Conservation (phyloP, 441 rosid genomes). For the Adansonia rubrostipa region DNA sequence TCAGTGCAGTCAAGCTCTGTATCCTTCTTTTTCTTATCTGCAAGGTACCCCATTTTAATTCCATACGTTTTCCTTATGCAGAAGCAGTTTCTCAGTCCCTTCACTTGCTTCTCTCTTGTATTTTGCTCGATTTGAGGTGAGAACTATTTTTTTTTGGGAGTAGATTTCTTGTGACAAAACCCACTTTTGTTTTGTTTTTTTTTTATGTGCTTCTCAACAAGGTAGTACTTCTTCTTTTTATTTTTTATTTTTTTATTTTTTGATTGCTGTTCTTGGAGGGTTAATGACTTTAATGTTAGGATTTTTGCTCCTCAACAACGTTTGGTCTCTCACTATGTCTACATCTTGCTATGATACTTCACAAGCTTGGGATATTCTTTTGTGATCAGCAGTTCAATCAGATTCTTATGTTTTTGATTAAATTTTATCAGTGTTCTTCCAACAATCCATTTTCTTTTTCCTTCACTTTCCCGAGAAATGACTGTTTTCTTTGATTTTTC, state of each 20-base stretch:
- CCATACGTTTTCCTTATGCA: background rate
- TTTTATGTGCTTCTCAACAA: background rate
- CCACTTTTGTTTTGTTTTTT: background rate
- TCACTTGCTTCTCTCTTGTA: slow-evolving; percentile 1
- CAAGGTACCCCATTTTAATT: background rate
- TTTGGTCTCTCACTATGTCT: background rate
- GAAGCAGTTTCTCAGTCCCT: background rate
- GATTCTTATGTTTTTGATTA: slow-evolving; percentile 1
- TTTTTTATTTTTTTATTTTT: background rate
- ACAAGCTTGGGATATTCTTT: background rate
- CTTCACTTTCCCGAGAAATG: background rate
- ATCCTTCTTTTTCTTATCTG: background rate
- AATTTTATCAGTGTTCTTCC: background rate
- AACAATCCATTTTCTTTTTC: background rate
- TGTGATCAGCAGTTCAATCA: background rate
- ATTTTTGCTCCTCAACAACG: background rate
- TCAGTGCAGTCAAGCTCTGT: background rate
- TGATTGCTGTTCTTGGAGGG: background rate
- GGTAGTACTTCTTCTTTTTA: background rate
- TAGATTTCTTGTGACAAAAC: slow-evolving; percentile 9
- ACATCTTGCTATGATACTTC: background rate
- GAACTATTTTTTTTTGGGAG: background rate
- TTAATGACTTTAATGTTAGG: background rate
- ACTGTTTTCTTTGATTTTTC: background rate
- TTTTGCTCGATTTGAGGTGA: slow-evolving; percentile 14